Conservation (phyloP, 2,329 filamentous ascomycete genomes). For the Neurospora crassa region DNA sequence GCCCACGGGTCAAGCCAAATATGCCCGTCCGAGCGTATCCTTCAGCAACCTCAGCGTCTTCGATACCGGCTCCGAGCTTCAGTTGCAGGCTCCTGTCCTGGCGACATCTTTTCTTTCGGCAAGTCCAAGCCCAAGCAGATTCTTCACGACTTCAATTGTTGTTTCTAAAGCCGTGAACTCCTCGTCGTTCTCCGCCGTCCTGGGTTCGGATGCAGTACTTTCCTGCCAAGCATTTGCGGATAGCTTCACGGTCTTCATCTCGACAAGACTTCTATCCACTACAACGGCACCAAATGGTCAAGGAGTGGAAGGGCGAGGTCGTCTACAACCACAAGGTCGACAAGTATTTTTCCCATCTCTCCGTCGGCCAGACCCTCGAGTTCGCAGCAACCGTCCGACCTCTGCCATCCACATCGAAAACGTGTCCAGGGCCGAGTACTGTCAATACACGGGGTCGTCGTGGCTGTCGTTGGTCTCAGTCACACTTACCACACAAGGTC, state of each 20-base stretch:
- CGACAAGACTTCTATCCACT: slow-evolving; percentile 45
- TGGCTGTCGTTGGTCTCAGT: too few relatives aligned
- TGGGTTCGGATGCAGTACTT: slow-evolving; percentile 53
- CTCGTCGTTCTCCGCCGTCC: slow-evolving; percentile 60
- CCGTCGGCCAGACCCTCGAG: slow-evolving; percentile 61
- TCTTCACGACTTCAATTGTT: slow-evolving; percentile 52
- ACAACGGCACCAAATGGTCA: slow-evolving; percentile 50
- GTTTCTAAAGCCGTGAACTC: slow-evolving; percentile 56
- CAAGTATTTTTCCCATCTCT: slow-evolving; percentile 68
- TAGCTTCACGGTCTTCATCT: slow-evolving; percentile 49
- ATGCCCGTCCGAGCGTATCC: slow-evolving; percentile 47
- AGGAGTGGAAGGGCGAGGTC: slow-evolving; percentile 45
- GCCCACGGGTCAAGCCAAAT: slow-evolving; percentile 18
- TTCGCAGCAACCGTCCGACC: slow-evolving; percentile 55
- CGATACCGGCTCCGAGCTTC: slow-evolving; percentile 56
- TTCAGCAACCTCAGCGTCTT: slow-evolving; percentile 58
- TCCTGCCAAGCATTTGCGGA: slow-evolving; percentile 27
- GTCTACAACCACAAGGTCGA: slow-evolving; percentile 37
- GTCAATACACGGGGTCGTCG: too few relatives aligned
- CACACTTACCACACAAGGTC: too few relatives aligned
- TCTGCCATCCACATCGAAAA: too few relatives aligned
- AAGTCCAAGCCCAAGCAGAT: slow-evolving; percentile 47
- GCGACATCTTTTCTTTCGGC: slow-evolving; percentile 42
- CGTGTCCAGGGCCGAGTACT: too few relatives aligned
- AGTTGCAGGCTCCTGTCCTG: slow-evolving; percentile 54